A percentile compares a stretch with the other conserved stretches of the same genome.
Conservation (phyloP, 768 basidiomycete species). For the Collybiopsis luxurians region DNA sequence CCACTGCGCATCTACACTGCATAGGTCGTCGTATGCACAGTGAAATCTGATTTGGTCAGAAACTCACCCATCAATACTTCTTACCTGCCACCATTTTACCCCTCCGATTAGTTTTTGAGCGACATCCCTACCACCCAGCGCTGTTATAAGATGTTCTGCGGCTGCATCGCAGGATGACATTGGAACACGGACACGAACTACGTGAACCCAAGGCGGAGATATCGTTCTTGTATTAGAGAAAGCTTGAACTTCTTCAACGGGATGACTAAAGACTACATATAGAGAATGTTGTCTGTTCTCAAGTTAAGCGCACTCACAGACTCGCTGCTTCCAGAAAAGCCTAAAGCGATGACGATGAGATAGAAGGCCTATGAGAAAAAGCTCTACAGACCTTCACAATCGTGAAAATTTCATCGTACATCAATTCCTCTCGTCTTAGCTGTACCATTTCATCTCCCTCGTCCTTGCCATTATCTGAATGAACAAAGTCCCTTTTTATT, state of each 20-base stretch:
- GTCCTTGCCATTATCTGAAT: constrained; percentile 25
- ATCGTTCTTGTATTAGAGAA: constrained; percentile 83
- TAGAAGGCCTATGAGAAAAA: not conserved
- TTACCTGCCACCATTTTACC: constrained; percentile 97
- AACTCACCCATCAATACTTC: constrained; percentile 70
- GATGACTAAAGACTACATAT: constrained; percentile 49
- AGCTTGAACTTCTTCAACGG: constrained; percentile 80
- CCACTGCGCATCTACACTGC: constrained; percentile 85
- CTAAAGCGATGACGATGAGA: constrained; percentile 30
- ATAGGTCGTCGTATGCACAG: constrained; percentile 5
- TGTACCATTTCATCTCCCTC: constrained; percentile 24
- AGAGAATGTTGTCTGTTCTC: not conserved
- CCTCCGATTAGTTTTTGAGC: constrained; percentile 78
- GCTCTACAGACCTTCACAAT: constrained; percentile 59
- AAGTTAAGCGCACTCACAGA: constrained; percentile 44
- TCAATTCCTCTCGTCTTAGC: constrained; percentile 67
- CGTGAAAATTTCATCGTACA: constrained; percentile 80
- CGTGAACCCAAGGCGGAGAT: constrained; percentile 80
- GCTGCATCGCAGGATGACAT: constrained; percentile 74
- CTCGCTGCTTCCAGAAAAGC: constrained; percentile 74
- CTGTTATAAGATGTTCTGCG: constrained; percentile 67
- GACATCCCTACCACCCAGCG: constrained; percentile 80
- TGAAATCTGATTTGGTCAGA: constrained; percentile 13
- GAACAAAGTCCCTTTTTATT: constrained; percentile 36
- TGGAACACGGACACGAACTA: constrained; percentile 70